A percentile compares a stretch with the other conserved stretches of the same genome.
Conservation (phyloP, 805 yeast genomes). For the Monosporozyma aerobia region DNA sequence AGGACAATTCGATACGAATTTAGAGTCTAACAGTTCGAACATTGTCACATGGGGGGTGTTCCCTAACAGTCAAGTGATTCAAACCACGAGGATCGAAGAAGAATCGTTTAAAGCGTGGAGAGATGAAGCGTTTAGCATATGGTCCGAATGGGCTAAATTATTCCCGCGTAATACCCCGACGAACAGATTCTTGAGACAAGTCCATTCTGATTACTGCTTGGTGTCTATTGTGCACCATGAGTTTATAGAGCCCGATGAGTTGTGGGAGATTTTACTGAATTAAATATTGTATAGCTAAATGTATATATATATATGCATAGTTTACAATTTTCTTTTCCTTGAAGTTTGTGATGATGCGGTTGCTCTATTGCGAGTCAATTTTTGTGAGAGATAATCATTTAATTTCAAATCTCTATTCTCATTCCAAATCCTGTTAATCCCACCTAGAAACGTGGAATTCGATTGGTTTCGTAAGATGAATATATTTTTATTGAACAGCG, state of each 20-base stretch:
- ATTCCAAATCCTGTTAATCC: constrained; percentile 34
- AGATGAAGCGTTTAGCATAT: constrained; percentile 86
- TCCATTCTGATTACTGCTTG: constrained; percentile 57
- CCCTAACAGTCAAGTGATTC: constrained; percentile 81
- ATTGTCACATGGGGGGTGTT: constrained; percentile 98
- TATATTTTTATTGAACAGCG: constrained; percentile 41
- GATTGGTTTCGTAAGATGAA: constrained; percentile 22
- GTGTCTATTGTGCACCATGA: constrained; percentile 88
- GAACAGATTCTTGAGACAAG: constrained; percentile 49
- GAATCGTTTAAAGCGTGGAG: constrained; percentile 94
- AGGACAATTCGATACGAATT: constrained; percentile 53
- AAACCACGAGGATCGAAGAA: constrained; percentile 84
- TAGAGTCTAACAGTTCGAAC: constrained; percentile 46
- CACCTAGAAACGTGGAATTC: constrained; percentile 31
- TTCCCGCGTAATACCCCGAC: constrained; percentile 48
- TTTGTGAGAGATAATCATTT: constrained; percentile 23
- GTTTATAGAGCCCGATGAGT: constrained; percentile 57
- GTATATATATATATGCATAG: not conserved
- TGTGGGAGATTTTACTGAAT: constrained; percentile 57
- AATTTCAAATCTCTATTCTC: constrained; percentile 27
- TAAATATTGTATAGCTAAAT: not conserved
- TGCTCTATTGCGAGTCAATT: constrained; percentile 13
- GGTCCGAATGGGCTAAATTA: constrained; percentile 86
- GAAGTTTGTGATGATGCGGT: not conserved
- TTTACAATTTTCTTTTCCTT: constrained; percentile 12